These are phyloP conservation scores for Penicillium concentricum DNA, from an alignment of 2,329 filamentous ascomycete species.

Conservation along the genomic window DNA sequence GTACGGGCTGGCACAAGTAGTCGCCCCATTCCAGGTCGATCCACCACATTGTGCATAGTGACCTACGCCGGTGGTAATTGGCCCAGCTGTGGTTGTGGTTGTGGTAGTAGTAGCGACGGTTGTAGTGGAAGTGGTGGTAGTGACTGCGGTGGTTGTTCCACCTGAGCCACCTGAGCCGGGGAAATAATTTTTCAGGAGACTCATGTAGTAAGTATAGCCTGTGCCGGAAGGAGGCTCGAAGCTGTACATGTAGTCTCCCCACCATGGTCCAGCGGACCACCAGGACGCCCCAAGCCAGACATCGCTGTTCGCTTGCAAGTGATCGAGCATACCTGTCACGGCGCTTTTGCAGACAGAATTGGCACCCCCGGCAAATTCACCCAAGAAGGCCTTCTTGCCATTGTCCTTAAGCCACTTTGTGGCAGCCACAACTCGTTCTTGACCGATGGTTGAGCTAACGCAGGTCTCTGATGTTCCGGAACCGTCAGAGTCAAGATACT, in stretches of 20 bases:
- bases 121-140: background rate
- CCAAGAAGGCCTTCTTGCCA: slow-evolving; percentile 56
- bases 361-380: slow-evolving; percentile 55
- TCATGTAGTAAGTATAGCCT: slow-evolving; percentile 29
- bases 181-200: slow-evolving; percentile 20
- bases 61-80: slow-evolving; percentile 5
- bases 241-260: slow-evolving; percentile 44
- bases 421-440: slow-evolving; percentile 47
- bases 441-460: slow-evolving; percentile 54
- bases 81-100: background rate
- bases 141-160: slow-evolving; percentile 1
- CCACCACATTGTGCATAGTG: slow-evolving; percentile 36
- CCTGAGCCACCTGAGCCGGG: background rate
- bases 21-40: slow-evolving; percentile 31
- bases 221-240: slow-evolving; percentile 33
- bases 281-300: slow-evolving; percentile 59
- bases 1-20: slow-evolving; percentile 30
- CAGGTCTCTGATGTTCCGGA: slow-evolving; percentile 54
- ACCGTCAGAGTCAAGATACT: slow-evolving; percentile 59
- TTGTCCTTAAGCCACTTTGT: slow-evolving; percentile 55
- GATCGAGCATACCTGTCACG: slow-evolving; percentile 52
- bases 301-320: slow-evolving; percentile 56
- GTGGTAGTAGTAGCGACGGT: background rate
- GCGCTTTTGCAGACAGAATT: slow-evolving; percentile 52
- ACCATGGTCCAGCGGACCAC: slow-evolving; percentile 62